Evolutionary conservation across 2,329 filamentous ascomycete genomes (phyloP).

Genomic region (Emericellopsis atlantica): DNA sequence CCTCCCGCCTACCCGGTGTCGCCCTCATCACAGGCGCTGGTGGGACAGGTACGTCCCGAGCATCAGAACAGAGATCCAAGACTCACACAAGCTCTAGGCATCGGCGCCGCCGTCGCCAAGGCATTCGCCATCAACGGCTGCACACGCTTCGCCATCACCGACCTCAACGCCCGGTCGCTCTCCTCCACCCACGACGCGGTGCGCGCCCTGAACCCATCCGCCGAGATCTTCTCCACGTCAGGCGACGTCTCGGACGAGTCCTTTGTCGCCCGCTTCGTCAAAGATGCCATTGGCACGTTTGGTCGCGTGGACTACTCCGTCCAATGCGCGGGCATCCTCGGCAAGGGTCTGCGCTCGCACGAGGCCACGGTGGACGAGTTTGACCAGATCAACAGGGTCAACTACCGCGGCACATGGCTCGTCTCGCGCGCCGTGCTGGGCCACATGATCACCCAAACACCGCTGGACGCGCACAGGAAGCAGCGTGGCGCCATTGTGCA

Average conservation of each 20-base stretch:
- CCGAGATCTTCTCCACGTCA: conserved; percentile 16
- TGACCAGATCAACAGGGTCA: conserved; percentile 39
- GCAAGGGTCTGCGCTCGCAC: conserved; percentile 23
- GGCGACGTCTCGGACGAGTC: conserved; percentile 35
- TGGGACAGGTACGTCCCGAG: conserved; percentile 23
- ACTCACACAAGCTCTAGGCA: conserved; percentile 24
- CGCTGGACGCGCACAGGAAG: conserved; percentile 21
- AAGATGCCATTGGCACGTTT: conserved; percentile 19
- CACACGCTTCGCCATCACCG: conserved; percentile 37
- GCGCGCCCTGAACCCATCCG: conserved; percentile 16
- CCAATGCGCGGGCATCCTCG: conserved; percentile 40
- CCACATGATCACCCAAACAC: conserved; percentile 32
- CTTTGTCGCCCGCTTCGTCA: conserved; percentile 25
- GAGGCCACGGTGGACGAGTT: conserved; percentile 35
- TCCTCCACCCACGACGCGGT: conserved; percentile 20
- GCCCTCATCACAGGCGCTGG: conserved; percentile 33
- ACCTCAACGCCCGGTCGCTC: conserved; percentile 29
- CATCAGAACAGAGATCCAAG: background rate
- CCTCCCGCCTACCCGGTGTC: conserved; percentile 25
- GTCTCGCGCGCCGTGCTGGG: conserved; percentile 27
- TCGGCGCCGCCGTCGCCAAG: conserved; percentile 38
- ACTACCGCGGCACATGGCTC: conserved; percentile 39
- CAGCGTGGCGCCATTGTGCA: conserved; percentile 37
- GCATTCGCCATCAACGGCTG: conserved; percentile 38
- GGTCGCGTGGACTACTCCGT: conserved; percentile 41